phyloP scores from a whole-genome alignment of 2,329 filamentous ascomycete species.

The Penicillium occitanis region DNA sequence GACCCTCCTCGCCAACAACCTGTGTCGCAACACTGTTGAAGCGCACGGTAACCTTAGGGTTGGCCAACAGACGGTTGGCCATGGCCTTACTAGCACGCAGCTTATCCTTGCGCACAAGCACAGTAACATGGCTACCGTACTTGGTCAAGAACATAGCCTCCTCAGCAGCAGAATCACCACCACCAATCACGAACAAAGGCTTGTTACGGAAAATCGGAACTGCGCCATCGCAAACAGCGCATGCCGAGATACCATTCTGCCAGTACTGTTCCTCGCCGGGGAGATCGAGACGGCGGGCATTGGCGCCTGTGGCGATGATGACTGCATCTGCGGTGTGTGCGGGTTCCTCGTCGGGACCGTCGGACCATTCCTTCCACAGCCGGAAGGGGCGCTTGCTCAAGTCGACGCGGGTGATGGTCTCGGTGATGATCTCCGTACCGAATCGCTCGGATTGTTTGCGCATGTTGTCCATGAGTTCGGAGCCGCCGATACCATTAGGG shows the following conservation, averaged over 20 bases:
- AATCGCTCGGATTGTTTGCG: slow-evolving; percentile 85
- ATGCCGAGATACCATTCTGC: slow-evolving; percentile 95
- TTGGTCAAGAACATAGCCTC: slow-evolving; percentile 97
- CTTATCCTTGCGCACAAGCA: slow-evolving; percentile 83
- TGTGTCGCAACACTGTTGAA: slow-evolving; percentile 82
- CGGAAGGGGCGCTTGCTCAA: slow-evolving; percentile 82
- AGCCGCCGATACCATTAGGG: slow-evolving; percentile 80
- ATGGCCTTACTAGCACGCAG: slow-evolving; percentile 89
- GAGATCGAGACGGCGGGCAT: slow-evolving; percentile 78
- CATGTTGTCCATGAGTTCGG: slow-evolving; percentile 94
- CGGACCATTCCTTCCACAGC: slow-evolving; percentile 87
- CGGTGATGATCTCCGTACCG: slow-evolving; percentile 84
- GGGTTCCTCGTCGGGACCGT: slow-evolving; percentile 66
- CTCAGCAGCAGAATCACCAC: slow-evolving; percentile 94
- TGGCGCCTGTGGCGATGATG: slow-evolving; percentile 94
- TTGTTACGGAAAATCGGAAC: slow-evolving; percentile 97
- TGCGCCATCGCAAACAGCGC: slow-evolving; percentile 95
- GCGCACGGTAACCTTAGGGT: slow-evolving; percentile 87
- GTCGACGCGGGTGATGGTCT: slow-evolving; percentile 89
- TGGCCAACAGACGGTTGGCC: slow-evolving; percentile 75
- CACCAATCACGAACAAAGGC: slow-evolving; percentile 91
- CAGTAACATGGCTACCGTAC: slow-evolving; percentile 92
- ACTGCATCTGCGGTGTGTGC: slow-evolving; percentile 83
- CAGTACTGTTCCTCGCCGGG: slow-evolving; percentile 92
- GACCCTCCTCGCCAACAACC: slow-evolving; percentile 77